Evolutionary conservation across 441 rosid genomes (phyloP).

Genomic region (Gossypium gossypioides): DNA sequence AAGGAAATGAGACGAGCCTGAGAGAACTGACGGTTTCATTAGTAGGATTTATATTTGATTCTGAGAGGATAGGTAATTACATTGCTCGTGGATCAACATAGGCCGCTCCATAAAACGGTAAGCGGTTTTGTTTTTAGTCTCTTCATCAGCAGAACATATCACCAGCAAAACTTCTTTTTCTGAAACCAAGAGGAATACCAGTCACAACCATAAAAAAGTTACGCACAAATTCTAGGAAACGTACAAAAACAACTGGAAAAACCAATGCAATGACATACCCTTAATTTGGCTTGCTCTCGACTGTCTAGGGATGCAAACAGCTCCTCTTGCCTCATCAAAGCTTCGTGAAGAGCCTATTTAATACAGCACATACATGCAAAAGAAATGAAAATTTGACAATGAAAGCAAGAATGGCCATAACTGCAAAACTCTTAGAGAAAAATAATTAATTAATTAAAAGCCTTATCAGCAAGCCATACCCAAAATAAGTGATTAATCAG

Average conservation of each 20-base stretch:
- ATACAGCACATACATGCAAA: not conserved
- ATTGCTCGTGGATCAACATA: conserved; percentile 5
- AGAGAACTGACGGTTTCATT: conserved; percentile 1
- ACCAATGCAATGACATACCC: conserved; percentile 35
- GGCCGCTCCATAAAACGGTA: not conserved
- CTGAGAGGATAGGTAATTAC: conserved; percentile 1
- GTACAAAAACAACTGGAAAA: not conserved
- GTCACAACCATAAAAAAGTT: not conserved
- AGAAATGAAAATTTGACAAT: not conserved
- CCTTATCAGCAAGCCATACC: not conserved
- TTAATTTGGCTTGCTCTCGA: conserved; percentile 58
- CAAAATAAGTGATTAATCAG: not conserved
- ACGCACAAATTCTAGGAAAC: not conserved
- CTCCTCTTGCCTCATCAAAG: conserved; percentile 91
- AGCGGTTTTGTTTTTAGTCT: not conserved
- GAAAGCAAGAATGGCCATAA: not conserved
- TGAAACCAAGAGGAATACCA: conserved; percentile 16
- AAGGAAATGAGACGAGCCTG: not conserved
- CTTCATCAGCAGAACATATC: conserved; percentile 15
- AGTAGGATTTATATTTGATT: not conserved
- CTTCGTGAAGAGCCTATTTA: conserved; percentile 72
- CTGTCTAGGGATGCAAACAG: conserved; percentile 80
- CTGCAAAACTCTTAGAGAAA: not conserved
- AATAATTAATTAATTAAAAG: not conserved
- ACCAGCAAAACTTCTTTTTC: conserved; percentile 71